Percentiles rank a stretch among this genome's conserved stretches.
Evolutionary conservation across 1,139 yeast genomes (phyloP).

Genomic region (Candida mesenterica): DNA sequence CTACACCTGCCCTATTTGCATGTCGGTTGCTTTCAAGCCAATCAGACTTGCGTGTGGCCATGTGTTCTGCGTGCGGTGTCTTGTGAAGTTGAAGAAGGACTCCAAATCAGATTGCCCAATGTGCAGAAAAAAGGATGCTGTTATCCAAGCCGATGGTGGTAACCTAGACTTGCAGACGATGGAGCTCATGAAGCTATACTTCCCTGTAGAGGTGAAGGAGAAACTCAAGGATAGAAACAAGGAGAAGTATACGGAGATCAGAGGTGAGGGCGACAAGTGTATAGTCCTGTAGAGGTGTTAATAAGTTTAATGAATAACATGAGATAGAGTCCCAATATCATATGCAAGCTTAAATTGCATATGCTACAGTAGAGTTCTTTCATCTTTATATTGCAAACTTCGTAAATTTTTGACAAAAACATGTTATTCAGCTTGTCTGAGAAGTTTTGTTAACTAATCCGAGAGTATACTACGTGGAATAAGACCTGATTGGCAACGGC

Average conservation of each 20-base stretch:
- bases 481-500: too few relatives aligned
- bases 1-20: slow-evolving; percentile 71
- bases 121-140: slow-evolving; percentile 54
- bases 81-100: slow-evolving; percentile 63
- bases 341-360: neutral
- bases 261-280: slow-evolving; percentile 27
- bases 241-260: slow-evolving; percentile 44
- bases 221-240: slow-evolving; percentile 59
- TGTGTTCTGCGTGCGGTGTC: slow-evolving; percentile 68
- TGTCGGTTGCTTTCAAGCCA: slow-evolving; percentile 69
- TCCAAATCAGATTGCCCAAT: slow-evolving; percentile 63
- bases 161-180: slow-evolving; percentile 59
- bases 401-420: too few relatives aligned
- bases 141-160: slow-evolving; percentile 55
- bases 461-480: too few relatives aligned
- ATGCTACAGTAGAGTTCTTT: neutral
- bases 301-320: slow-evolving; percentile 1
- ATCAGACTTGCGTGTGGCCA: slow-evolving; percentile 63
- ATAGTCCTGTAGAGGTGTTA: slow-evolving; percentile 18
- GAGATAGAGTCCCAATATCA: neutral
- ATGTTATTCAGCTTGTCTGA: too few relatives aligned
- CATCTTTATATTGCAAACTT: neutral
- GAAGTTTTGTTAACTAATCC: too few relatives aligned
- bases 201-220: slow-evolving; percentile 65
- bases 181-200: slow-evolving; percentile 54